A percentile compares a stretch with the other conserved stretches of the same genome.
These are phyloP conservation scores for Cladophialophora psammophila DNA, from an alignment of 2,329 filamentous ascomycete species.

Conservation along the genomic window DNA sequence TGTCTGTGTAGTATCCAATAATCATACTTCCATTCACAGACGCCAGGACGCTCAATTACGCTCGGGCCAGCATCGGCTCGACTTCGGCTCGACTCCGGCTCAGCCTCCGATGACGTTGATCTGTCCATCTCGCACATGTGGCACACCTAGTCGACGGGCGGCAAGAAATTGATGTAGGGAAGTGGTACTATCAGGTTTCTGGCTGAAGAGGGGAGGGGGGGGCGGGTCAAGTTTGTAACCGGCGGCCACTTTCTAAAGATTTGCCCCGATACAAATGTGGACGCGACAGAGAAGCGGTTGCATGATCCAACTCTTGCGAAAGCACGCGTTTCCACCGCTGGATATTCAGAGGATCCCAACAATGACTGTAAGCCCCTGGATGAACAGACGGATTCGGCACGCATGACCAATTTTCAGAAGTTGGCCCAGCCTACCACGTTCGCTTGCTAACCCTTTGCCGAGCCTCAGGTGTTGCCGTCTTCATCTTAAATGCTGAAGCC, in stretches of 20 bases:
- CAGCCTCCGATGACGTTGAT: too few species aligned
- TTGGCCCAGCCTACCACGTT: not conserved
- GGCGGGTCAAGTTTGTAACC: conserved; percentile 10
- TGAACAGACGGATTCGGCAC: not conserved
- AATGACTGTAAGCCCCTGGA: not conserved
- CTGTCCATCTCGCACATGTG: not conserved
- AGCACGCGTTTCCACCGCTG: not conserved
- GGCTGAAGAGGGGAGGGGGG: conserved; percentile 1
- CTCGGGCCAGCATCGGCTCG: too few species aligned
- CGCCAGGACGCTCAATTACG: too few species aligned
- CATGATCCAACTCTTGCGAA: not conserved
- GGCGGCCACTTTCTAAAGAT: not conserved
- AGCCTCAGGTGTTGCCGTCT: not conserved
- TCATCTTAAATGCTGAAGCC: not conserved
- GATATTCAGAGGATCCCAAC: not conserved
- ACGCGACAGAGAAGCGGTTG: conserved; percentile 1
- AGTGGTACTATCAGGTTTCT: conserved; percentile 5
- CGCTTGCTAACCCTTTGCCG: not conserved
- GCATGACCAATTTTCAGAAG: not conserved
- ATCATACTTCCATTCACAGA: too few species aligned
- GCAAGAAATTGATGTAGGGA: not conserved
- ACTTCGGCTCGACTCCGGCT: too few species aligned
- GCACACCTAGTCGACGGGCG: not conserved
- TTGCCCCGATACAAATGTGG: not conserved
- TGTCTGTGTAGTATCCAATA: too few species aligned